Evolutionary conservation across 768 basidiomycete genomes (phyloP), one percentile per base, ranked within the genome.

Genomic region (Russula olivacea): DNA sequence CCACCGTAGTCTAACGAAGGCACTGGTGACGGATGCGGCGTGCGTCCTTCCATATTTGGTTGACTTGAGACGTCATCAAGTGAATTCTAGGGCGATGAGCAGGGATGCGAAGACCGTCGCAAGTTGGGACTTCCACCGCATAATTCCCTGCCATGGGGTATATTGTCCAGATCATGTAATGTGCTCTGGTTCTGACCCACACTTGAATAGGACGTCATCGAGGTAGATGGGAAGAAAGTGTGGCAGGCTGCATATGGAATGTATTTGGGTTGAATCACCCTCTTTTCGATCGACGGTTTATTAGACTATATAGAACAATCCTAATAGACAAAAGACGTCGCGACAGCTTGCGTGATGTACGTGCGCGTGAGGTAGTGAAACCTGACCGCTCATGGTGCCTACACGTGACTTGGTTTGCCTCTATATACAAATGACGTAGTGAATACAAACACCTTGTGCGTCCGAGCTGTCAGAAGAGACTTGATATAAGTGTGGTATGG

Each of bases 101-200:
- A 77, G 81, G 23, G 85, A 88, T 65, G 84, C 81, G 6, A 81
- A 78, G 68, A 83, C 78, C 1, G 89, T 93, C 3, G 78, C 81
- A 1, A 77, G 72, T 0, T 93, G 91, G 91, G 83, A 86, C 66
- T 89, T 89, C 69, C 79, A 85, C 6, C 76, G 84, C 49, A 85
- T 89, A 66, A 89, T 89, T 49, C 86, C 87, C 61, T 90, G 88
- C 66, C 88, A 90, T 71, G 81, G 80, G 30, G 81, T 80, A 58
- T 63, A 78, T 68, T 21, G n/a, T 14, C 58, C 43, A 15, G 49
- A 53, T 34, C 28, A 17, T 38, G n/a, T 41, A 10, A 15, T n/a
- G 10, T 15, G 12, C 6, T 21, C 25, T 6, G 45, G 12, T 50
- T 19, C 25, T 55, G 12, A 30, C 34, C 4, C 32, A 48, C 19